Conservation (phyloP, 192 early-diverging fungal species). For the Backusella mclennaniae region DNA sequence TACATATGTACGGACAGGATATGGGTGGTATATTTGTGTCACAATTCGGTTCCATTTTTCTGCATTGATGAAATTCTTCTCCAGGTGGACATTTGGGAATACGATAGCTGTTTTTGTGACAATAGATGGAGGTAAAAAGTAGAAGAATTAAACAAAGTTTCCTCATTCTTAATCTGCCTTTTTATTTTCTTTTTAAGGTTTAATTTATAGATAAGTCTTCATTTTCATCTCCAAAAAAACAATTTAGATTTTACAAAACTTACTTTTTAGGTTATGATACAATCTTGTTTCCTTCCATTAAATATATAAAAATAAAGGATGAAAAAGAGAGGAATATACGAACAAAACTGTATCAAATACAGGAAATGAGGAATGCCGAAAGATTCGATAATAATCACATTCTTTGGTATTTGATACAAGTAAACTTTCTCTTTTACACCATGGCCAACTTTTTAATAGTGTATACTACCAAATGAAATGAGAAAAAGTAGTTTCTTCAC, state of each 20-base stretch:
- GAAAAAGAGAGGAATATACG: neutral
- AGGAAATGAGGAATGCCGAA: neutral
- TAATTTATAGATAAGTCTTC: no score
- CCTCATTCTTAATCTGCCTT: no score
- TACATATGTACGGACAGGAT: neutral
- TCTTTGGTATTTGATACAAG: neutral
- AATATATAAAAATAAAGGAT: no score
- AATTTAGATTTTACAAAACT: no score
- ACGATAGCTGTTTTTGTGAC: neutral
- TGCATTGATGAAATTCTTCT: neutral
- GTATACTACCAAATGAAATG: no score
- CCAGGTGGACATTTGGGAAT: neutral
- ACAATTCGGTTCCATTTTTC: neutral
- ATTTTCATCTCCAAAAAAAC: no score
- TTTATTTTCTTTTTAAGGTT: no score
- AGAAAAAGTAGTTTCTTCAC: no score
- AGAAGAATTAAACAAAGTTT: neutral
- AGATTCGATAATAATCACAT: neutral
- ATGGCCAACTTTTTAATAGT: no score
- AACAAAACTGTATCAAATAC: neutral
- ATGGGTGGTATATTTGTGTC: neutral
- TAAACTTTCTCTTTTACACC: no score
- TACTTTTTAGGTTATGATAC: no score
- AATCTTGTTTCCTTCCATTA: no score
- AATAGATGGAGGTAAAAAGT: neutral